These are phyloP conservation scores for Tephrocybe sp. DNA, from an alignment of 768 basidiomycete species.

Conservation along the genomic window DNA sequence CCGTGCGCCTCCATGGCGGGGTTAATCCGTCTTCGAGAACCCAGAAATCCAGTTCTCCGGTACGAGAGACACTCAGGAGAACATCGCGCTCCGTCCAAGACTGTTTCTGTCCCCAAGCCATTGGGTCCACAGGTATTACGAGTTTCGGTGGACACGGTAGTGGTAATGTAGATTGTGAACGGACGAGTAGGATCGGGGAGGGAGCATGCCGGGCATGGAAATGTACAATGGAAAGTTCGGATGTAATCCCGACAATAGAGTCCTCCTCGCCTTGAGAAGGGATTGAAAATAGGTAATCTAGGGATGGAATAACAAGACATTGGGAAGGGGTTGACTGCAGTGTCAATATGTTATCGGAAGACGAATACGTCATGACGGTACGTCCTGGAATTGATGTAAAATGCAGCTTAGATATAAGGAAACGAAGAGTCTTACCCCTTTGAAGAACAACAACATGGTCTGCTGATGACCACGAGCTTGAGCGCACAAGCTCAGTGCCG, in stretches of 20 bases:
- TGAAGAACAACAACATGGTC: conserved; percentile 73
- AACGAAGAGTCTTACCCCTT: conserved; percentile 41
- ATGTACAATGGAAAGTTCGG: conserved; percentile 56
- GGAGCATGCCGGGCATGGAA: conserved; percentile 40
- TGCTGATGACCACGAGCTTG: conserved; percentile 50
- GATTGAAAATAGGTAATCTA: conserved; percentile 64
- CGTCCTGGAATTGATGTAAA: conserved; percentile 33
- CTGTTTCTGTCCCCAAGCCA: conserved; percentile 67
- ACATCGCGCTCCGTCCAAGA: conserved; percentile 61
- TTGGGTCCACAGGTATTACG: conserved; percentile 82
- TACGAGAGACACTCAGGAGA: conserved; percentile 71
- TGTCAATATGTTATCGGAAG: conserved; percentile 41
- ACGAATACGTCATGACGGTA: conserved; percentile 58
- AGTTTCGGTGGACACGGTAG: conserved; percentile 43
- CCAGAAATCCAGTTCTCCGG: conserved; percentile 90
- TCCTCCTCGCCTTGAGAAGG: conserved; percentile 52
- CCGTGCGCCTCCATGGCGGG: conserved; percentile 63
- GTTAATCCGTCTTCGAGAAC: conserved; percentile 44
- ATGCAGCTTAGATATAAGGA: background rate
- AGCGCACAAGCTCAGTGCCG: conserved; percentile 46
- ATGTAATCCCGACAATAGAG: conserved; percentile 64
- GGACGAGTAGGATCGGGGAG: conserved; percentile 36
- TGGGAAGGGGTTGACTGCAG: conserved; percentile 49
- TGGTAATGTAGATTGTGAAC: conserved; percentile 52
- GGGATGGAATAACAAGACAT: conserved; percentile 41